Percentiles rank a stretch among this genome's conserved stretches.
These are phyloP conservation scores for Aspergillus cavernicola DNA, from an alignment of 495 filamentous ascomycete species.

Conservation along the genomic window DNA sequence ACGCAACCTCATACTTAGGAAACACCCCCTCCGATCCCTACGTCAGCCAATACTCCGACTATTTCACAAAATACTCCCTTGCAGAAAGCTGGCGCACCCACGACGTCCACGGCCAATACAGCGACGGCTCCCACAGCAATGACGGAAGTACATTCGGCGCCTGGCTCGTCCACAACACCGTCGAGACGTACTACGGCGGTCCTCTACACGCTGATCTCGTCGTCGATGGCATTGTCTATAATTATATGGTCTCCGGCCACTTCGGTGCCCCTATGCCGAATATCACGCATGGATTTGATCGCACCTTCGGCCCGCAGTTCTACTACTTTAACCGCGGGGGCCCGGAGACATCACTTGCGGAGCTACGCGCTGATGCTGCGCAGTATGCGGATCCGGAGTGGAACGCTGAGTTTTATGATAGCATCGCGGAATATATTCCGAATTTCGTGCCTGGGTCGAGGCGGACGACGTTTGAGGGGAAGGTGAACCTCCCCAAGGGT, in stretches of 20 bases:
- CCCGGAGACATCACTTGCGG: slow-evolving; percentile 32
- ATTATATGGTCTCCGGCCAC: slow-evolving; percentile 50
- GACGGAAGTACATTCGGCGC: slow-evolving; percentile 48
- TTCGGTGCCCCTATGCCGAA: slow-evolving; percentile 53
- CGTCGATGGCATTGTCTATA: slow-evolving; percentile 56
- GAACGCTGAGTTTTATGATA: slow-evolving; percentile 53
- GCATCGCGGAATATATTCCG: slow-evolving; percentile 50
- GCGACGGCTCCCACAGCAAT: slow-evolving; percentile 42
- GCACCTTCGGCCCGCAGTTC: slow-evolving; percentile 54
- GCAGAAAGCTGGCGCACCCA: slow-evolving; percentile 49
- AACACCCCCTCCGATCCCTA: slow-evolving; percentile 47
- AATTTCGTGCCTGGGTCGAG: slow-evolving; percentile 44
- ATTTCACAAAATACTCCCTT: slow-evolving; percentile 59
- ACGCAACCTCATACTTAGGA: slow-evolving; percentile 53
- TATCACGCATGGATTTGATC: slow-evolving; percentile 55
- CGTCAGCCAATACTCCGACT: slow-evolving; percentile 47
- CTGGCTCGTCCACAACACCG: slow-evolving; percentile 55
- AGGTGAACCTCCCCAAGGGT: slow-evolving; percentile 41
- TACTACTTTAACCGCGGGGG: slow-evolving; percentile 53
- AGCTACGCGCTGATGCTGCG: slow-evolving; percentile 46
- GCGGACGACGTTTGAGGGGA: slow-evolving; percentile 33
- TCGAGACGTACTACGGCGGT: slow-evolving; percentile 55
- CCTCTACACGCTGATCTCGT: slow-evolving; percentile 53
- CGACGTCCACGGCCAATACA: slow-evolving; percentile 49
- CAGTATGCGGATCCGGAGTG: slow-evolving; percentile 42